Evolutionary conservation across 2,329 filamentous ascomycete genomes (phyloP).

Genomic region (Biscogniauxia mediterranea): DNA sequence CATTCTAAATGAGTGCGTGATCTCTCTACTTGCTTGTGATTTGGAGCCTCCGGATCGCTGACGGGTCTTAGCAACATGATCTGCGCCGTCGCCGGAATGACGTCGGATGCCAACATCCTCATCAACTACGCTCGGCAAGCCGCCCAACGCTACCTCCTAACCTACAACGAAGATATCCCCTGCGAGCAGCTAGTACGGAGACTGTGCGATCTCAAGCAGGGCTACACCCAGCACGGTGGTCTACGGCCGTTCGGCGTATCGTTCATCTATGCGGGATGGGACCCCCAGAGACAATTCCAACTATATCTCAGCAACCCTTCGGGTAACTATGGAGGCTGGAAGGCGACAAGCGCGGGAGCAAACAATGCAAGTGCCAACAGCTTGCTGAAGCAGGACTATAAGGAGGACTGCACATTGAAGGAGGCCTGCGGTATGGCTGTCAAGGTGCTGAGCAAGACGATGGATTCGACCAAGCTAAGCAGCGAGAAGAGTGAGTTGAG

Average conservation of each 20-base stretch:
- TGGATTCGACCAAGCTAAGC: conserved; percentile 98
- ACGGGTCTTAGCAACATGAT: conserved; percentile 87
- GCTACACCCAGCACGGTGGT: conserved; percentile 98
- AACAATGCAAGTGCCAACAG: conserved; percentile 98
- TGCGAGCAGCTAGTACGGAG: conserved; percentile 97
- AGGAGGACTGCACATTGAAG: conserved; percentile 94
- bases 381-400: conserved; percentile 98
- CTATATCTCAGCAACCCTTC: conserved; percentile 98
- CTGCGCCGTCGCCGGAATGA: conserved; percentile 98
- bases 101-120: conserved; percentile 98
- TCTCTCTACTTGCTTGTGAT: neutral
- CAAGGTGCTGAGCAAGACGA: conserved; percentile 99
- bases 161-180: conserved; percentile 99
- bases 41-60: neutral
- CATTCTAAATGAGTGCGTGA: conserved; percentile 84
- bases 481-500: conserved; percentile 88
- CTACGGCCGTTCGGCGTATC: conserved; percentile 97
- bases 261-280: conserved; percentile 99
- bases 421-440: conserved; percentile 97
- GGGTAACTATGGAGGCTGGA: conserved; percentile 99
- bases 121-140: conserved; percentile 99
- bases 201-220: conserved; percentile 97
- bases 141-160: conserved; percentile 95
- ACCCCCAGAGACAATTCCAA: conserved; percentile 94
- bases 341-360: conserved; percentile 94